phyloP scores from a whole-genome alignment of 2,329 filamentous ascomycete genomes.

The Pyrenochaeta sp. region DNA sequence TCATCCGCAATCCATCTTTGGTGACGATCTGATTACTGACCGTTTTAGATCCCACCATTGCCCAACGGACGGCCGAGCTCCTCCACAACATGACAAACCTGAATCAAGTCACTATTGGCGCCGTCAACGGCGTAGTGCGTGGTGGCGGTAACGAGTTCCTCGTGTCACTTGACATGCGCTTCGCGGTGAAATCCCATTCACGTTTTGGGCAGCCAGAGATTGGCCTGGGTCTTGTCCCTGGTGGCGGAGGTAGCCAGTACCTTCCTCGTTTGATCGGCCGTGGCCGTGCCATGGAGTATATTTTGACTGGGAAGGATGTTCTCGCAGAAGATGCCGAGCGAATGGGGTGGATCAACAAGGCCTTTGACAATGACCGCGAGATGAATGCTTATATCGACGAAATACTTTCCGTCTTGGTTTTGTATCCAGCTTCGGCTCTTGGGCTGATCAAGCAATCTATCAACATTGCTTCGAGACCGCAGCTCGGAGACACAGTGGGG shows the following conservation, averaged over 20 bases:
- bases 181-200: constrained; percentile 5
- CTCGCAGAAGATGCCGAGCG: constrained; percentile 6
- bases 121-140: constrained; percentile 6
- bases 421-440: constrained; percentile 4
- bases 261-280: constrained; percentile 4
- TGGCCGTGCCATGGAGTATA: constrained; percentile 8
- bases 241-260: constrained; percentile 8
- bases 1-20: no score
- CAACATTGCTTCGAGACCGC: constrained; percentile 2
- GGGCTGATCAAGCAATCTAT: constrained; percentile 6
- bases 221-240: constrained; percentile 4
- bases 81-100: constrained; percentile 8
- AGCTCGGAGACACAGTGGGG: background rate
- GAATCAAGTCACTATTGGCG: constrained; percentile 7
- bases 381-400: constrained; percentile 8
- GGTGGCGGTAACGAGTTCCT: constrained; percentile 10
- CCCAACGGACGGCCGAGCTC: constrained; percentile 3
- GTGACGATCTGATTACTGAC: background rate
- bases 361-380: constrained; percentile 5
- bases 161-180: constrained; percentile 9
- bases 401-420: background rate
- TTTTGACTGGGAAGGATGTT: constrained; percentile 6
- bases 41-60: constrained; percentile 2
- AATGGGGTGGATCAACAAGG: constrained; percentile 13
- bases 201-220: constrained; percentile 10